phyloP scores from a whole-genome alignment of 2,329 filamentous ascomycete species.

The Nemania diffusa region DNA sequence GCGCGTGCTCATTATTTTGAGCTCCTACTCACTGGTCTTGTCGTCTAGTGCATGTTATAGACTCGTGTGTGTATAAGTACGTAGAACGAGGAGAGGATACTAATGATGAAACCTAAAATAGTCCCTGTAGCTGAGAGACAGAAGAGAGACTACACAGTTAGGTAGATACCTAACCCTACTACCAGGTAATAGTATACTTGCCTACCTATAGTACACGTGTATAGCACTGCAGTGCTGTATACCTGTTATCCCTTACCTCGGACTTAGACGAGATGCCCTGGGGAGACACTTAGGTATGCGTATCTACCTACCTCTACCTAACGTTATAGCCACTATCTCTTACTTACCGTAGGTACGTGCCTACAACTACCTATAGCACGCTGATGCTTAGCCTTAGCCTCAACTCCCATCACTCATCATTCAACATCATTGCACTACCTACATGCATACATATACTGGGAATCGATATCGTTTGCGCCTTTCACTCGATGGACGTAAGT shows the following conservation, averaged over 20 bases:
- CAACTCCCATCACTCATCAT: constrained; percentile 32
- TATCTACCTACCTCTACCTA: too few relatives aligned
- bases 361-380: not conserved
- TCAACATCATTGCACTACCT: not conserved
- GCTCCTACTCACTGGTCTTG: not conserved
- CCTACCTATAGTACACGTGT: too few relatives aligned
- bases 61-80: not conserved
- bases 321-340: too few relatives aligned
- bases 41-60: not conserved
- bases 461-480: constrained; percentile 40
- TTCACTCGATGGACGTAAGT: not conserved
- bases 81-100: not conserved
- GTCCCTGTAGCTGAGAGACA: not conserved
- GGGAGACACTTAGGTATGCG: not conserved
- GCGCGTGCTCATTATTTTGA: constrained; percentile 9
- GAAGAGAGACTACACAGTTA: too few relatives aligned
- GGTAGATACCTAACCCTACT: too few relatives aligned
- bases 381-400: constrained; percentile 26
- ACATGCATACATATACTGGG: constrained; percentile 33
- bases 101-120: not conserved
- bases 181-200: too few relatives aligned
- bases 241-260: too few relatives aligned
- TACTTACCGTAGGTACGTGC: too few relatives aligned
- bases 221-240: not conserved
- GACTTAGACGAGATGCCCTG: not conserved